These are phyloP conservation scores for Phytopythium ostracodes DNA, from an alignment of 352 stramenopile species.

Conservation along the genomic window DNA sequence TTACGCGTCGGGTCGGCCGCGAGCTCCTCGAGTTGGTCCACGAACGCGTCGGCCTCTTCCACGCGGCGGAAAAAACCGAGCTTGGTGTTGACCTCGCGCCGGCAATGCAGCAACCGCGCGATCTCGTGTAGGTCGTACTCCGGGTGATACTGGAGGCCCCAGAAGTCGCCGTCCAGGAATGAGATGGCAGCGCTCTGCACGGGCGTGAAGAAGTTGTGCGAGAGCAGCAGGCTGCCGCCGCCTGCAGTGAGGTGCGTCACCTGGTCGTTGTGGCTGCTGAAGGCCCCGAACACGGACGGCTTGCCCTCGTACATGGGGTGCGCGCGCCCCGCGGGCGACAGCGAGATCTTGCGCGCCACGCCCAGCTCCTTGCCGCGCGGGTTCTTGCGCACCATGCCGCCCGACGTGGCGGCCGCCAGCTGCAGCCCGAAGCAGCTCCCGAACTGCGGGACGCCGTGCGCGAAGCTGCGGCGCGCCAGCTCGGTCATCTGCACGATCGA, in stretches of 20 bases:
- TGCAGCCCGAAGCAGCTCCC: conserved; percentile 76
- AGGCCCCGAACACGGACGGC: conserved; percentile 58
- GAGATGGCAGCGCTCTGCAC: conserved; percentile 52
- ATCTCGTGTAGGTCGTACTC: conserved; percentile 81
- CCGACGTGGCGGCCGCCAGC: conserved; percentile 48
- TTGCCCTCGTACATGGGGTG: conserved; percentile 80
- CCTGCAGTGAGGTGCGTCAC: conserved; percentile 53
- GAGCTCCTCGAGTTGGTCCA: conserved; percentile 72
- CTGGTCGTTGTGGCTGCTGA: conserved; percentile 78
- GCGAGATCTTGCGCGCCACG: conserved; percentile 59
- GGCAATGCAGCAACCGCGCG: conserved; percentile 61
- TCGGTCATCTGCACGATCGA: conserved; percentile 43
- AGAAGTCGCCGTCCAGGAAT: conserved; percentile 47
- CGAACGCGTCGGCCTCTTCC: conserved; percentile 62
- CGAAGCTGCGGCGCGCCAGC: conserved; percentile 37
- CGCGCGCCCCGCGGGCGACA: conserved; percentile 47
- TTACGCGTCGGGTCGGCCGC: conserved; percentile 65
- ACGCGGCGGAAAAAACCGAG: conserved; percentile 74
- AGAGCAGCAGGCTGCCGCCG: conserved; percentile 42
- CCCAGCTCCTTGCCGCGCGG: conserved; percentile 61
- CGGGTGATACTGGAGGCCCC: conserved; percentile 72
- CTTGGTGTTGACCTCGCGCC: conserved; percentile 56
- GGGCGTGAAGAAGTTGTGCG: conserved; percentile 49
- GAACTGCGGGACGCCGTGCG: conserved; percentile 60
- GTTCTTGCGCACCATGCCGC: conserved; percentile 58